A percentile compares a stretch with the other conserved stretches of the same genome.
Evolutionary conservation across 2,329 filamentous ascomycete genomes (phyloP).

Genomic region (Albophoma yamanashiensis): DNA sequence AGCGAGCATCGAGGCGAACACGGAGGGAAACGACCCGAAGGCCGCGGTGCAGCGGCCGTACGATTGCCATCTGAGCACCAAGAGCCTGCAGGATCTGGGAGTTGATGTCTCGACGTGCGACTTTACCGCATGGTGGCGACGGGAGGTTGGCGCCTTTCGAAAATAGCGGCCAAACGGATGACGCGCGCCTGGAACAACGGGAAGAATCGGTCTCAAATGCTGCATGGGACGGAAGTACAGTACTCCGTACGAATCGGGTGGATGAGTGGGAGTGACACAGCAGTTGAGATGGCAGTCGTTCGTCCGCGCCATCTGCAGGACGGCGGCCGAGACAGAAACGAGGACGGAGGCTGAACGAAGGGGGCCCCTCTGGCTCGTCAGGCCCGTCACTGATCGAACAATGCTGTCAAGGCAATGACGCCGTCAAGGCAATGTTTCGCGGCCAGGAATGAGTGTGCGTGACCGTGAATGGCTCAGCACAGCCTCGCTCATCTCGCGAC

Average conservation of each 20-base stretch:
- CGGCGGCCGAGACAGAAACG: neutral
- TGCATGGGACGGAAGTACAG: neutral
- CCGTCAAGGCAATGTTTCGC: neutral
- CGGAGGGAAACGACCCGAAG: slow-evolving; percentile 60
- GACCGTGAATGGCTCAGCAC: neutral
- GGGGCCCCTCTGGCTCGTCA: neutral
- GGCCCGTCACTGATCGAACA: neutral
- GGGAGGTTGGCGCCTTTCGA: slow-evolving; percentile 48
- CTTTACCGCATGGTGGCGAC: slow-evolving; percentile 74
- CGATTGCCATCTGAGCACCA: slow-evolving; percentile 79
- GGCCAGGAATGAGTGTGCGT: neutral
- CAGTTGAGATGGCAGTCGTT: neutral
- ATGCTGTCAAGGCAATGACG: neutral
- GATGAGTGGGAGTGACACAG: neutral
- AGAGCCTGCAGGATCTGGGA: slow-evolving; percentile 58
- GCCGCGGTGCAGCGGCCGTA: slow-evolving; percentile 69
- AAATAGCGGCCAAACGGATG: slow-evolving; percentile 24
- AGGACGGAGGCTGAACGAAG: neutral
- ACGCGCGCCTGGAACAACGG: neutral
- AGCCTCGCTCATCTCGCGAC: neutral
- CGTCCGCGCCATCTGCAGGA: neutral
- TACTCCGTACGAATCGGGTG: neutral
- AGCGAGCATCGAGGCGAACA: slow-evolving; percentile 57
- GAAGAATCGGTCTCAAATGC: neutral
- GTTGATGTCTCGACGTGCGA: slow-evolving; percentile 65